phyloP scores from a whole-genome alignment of 345 rosid genomes.

The Eucalyptus tenuipes region DNA sequence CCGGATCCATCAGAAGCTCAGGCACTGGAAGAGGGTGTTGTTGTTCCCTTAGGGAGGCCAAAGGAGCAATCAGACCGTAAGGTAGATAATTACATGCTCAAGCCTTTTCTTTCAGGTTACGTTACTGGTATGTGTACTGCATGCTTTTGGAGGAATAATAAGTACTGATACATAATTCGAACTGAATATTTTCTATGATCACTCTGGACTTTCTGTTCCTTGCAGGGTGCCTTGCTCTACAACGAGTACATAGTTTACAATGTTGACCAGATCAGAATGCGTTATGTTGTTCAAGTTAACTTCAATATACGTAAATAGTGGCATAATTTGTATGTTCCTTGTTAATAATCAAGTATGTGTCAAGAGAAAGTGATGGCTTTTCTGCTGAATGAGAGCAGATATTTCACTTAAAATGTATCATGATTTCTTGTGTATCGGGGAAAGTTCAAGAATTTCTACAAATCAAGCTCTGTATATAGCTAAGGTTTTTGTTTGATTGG shows the following conservation, averaged over 20 bases:
- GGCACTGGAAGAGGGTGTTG: slow-evolving; percentile 46
- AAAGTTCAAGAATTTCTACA: background rate
- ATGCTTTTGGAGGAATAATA: background rate
- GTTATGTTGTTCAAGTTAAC: slow-evolving; percentile 65
- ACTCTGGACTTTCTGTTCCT: background rate
- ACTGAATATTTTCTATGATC: background rate
- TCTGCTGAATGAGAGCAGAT: background rate
- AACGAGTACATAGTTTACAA: slow-evolving; percentile 83
- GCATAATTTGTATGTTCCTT: background rate
- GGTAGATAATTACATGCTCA: slow-evolving; percentile 6
- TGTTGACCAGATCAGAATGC: slow-evolving; percentile 76
- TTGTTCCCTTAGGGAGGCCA: slow-evolving; percentile 78
- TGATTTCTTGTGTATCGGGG: background rate
- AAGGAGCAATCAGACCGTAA: slow-evolving; percentile 13
- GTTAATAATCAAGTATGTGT: background rate
- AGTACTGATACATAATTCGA: background rate
- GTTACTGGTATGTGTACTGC: background rate
- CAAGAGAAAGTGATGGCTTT: background rate
- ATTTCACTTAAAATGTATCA: background rate
- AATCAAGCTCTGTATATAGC: background rate
- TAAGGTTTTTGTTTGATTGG: background rate
- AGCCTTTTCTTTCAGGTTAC: background rate
- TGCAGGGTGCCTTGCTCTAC: slow-evolving; percentile 61
- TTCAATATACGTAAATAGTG: slow-evolving; percentile 23
- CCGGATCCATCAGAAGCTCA: slow-evolving; percentile 53